Evolutionary conservation across 179 eudicot species (phyloP).

Genomic region (Patellifolia procumbens): DNA sequence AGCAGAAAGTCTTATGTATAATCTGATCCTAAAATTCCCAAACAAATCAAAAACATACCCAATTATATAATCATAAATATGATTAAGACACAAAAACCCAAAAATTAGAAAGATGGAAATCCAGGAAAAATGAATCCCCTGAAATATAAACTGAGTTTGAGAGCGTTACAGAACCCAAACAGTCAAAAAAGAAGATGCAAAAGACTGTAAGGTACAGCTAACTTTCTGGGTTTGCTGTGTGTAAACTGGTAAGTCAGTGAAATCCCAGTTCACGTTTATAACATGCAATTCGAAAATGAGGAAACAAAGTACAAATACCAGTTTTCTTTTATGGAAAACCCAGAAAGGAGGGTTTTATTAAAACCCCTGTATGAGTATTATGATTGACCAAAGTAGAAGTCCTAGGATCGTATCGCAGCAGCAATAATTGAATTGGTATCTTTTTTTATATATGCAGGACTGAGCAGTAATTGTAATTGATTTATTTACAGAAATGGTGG

Average conservation of each 20-base stretch:
- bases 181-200: background rate
- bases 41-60: slow-evolving; percentile 15
- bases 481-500: too few relatives aligned
- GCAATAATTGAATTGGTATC: background rate
- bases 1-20: background rate
- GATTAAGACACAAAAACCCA: background rate
- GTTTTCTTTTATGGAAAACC: background rate
- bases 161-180: slow-evolving; percentile 6
- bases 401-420: background rate
- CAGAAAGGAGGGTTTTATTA: background rate
- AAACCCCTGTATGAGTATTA: background rate
- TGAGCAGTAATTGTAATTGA: background rate
- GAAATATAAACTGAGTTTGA: slow-evolving; percentile 12
- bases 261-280: too few relatives aligned
- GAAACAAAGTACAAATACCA: background rate
- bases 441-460: background rate
- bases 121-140: background rate
- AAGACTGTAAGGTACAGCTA: slow-evolving; percentile 23
- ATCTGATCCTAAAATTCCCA: background rate
- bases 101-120: background rate
- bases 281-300: background rate
- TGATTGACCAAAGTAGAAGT: background rate
- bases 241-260: background rate
- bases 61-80: slow-evolving; percentile 1
- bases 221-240: background rate